phyloP scores from a whole-genome alignment of 306 rosid species.

The Vigna hirtella region DNA sequence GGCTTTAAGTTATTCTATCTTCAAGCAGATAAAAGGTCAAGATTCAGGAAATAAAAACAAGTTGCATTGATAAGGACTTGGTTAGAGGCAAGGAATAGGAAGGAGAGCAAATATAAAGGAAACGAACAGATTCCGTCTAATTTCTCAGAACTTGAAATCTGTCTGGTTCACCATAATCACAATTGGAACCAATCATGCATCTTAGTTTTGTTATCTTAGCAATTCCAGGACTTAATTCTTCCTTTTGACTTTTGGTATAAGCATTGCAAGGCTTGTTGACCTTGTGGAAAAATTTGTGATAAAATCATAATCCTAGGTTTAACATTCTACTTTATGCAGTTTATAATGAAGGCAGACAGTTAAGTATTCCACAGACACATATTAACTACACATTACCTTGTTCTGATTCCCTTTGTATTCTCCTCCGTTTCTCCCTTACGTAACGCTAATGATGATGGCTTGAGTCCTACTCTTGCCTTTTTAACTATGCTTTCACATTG shows the following conservation, averaged over 20 bases:
- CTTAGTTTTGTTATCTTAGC: constrained; percentile 12
- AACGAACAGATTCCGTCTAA: constrained; percentile 11
- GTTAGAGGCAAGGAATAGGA: constrained; percentile 23
- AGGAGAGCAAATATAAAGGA: constrained; percentile 22
- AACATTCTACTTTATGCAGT: constrained; percentile 10
- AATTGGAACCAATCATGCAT: constrained; percentile 27
- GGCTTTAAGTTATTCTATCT: constrained; percentile 27
- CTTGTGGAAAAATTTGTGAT: constrained; percentile 3
- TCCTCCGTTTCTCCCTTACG: constrained; percentile 78
- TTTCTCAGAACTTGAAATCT: constrained; percentile 17
- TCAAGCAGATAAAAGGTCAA: constrained; percentile 19
- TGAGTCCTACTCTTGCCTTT: constrained; percentile 61
- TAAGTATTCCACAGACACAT: constrained; percentile 27
- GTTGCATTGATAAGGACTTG: constrained; percentile 20
- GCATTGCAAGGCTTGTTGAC: constrained; percentile 11
- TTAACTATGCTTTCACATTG: constrained; percentile 72
- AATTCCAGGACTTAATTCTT: constrained; percentile 1
- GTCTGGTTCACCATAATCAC: constrained; percentile 13
- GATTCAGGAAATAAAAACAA: constrained; percentile 25
- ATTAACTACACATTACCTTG: constrained; percentile 65
- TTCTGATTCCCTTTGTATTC: constrained; percentile 69
- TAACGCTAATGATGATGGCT: constrained; percentile 71
- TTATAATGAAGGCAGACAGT: constrained; percentile 3
- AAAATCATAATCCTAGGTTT: not conserved
- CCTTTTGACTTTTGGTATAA: not conserved